Evolutionary conservation across 2,329 filamentous ascomycete genomes (phyloP), one percentile per base, ranked within the genome.

Genomic region (Nemania serpens): DNA sequence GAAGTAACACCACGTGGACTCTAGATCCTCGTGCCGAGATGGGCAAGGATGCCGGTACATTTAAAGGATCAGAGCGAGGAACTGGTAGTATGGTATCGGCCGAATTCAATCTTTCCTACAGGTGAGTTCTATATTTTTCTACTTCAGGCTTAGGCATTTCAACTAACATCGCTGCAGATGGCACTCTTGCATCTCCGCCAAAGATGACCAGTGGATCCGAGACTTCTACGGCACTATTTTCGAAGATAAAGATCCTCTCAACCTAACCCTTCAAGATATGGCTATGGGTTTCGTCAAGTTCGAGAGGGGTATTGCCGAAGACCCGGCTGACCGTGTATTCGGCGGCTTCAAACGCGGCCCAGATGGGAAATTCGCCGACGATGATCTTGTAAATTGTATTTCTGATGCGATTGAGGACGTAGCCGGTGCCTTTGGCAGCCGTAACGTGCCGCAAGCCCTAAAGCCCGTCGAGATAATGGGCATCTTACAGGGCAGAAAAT

Each of bases 31-130:
- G 91, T 22, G 83, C 85, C 12, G 85, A 90, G 67, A 89, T 88
- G 75, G 87, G 84, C 41, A 82, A 82, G 1, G 75, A 80, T 2
- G 78, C 75, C 0, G 81, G 80, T 65, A 87, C 81, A 9, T 80
- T 81, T 34, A 75, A 83, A 1, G 83, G 85, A 0, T 84, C 89
- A 0, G 86, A 90, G 46, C 82, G 87, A 22, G 92, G 91, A 43
- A 85, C 90, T 0, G 92, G 92, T 52, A 96, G 95, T 70, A 87
- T 90, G 66, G 91, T 94, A 5, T 94, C 91, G 0, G 91, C 90
- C 3, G 92, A 96, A 77, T 96, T 96, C 81, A 96, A 95, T 71
- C 81, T 96, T 10, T 89, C 90, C 67, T 96, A 96, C 74, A 84
- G 91, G 65, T 96, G 51, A 64, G 66, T 48, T 22, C 10, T 29